phyloP scores from a whole-genome alignment of 2,329 filamentous ascomycete species.

The Sporothrix euskadiensis region DNA sequence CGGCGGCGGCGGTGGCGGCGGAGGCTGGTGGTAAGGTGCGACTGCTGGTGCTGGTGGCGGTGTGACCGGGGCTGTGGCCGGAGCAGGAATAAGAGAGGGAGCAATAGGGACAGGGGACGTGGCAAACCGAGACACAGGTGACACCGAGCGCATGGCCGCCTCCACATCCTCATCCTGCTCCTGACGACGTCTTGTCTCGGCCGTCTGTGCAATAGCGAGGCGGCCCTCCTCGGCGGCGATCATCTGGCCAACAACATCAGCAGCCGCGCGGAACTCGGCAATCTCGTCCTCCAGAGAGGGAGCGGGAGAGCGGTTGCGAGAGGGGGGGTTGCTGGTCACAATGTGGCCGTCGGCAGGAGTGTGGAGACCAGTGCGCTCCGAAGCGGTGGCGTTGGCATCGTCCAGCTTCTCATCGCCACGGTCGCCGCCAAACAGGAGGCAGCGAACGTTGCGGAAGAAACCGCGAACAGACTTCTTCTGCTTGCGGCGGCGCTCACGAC shows the following conservation, averaged over 20 bases:
- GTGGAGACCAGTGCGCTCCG: background rate
- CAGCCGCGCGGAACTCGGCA: slow-evolving; percentile 50
- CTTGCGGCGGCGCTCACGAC: slow-evolving; percentile 35
- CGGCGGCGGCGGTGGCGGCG: slow-evolving; percentile 25
- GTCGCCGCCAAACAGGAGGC: slow-evolving; percentile 31
- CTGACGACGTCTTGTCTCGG: slow-evolving; percentile 32
- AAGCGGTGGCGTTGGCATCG: background rate
- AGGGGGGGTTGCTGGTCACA: slow-evolving; percentile 20
- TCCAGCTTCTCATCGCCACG: slow-evolving; percentile 42
- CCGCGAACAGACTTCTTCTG: slow-evolving; percentile 36
- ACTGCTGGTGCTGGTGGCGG: slow-evolving; percentile 4
- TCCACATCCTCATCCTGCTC: slow-evolving; percentile 30
- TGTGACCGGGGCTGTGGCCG: background rate
- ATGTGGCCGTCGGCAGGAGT: slow-evolving; percentile 14
- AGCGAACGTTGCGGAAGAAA: slow-evolving; percentile 36
- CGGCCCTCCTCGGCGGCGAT: slow-evolving; percentile 48
- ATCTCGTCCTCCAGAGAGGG: slow-evolving; percentile 52
- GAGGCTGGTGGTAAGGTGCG: slow-evolving; percentile 13
- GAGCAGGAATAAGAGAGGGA: background rate
- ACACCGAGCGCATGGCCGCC: background rate
- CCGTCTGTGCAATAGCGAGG: slow-evolving; percentile 27
- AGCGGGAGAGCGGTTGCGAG: slow-evolving; percentile 32
- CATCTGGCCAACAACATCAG: slow-evolving; percentile 49
- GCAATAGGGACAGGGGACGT: background rate
- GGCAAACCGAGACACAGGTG: background rate